A percentile compares a stretch with the other conserved stretches of the same genome.
Conservation (phyloP, 2,329 filamentous ascomycete genomes). For the Fusarium heterosporum region DNA sequence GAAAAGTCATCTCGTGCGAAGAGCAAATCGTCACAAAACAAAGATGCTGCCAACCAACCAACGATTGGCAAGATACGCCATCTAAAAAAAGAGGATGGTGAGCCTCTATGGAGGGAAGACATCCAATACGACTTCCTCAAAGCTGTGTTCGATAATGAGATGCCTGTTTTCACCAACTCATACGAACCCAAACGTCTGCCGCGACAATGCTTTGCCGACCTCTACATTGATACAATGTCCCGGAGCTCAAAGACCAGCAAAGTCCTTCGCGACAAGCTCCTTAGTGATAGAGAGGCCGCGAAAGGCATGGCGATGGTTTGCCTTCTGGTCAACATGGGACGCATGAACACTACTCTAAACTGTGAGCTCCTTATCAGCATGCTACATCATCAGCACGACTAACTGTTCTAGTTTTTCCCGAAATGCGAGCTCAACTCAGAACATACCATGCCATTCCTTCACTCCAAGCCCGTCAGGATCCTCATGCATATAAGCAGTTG, state of each 20-base stretch:
- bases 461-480: constrained; percentile 92
- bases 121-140: constrained; percentile 90
- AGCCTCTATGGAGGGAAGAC: constrained; percentile 86
- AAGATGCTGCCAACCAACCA: constrained; percentile 52
- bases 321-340: constrained; percentile 92
- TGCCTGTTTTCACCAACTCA: constrained; percentile 87
- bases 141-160: constrained; percentile 80
- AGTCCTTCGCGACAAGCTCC: constrained; percentile 94
- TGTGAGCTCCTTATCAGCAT: constrained; percentile 67
- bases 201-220: constrained; percentile 87
- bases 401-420: constrained; percentile 84
- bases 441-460: constrained; percentile 99
- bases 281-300: constrained; percentile 90
- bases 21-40: constrained; percentile 51
- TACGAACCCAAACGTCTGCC: constrained; percentile 73
- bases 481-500: constrained; percentile 96
- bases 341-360: constrained; percentile 99
- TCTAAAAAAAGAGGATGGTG: constrained; percentile 89
- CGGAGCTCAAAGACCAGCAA: constrained; percentile 99
- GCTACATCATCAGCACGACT: constrained; percentile 1
- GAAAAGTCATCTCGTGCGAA: constrained; percentile 55
- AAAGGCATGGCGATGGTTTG: constrained; percentile 99
- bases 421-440: constrained; percentile 97
- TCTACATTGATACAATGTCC: constrained; percentile 99
- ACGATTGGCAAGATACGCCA: constrained; percentile 79